Conservation (phyloP, 2,329 filamentous ascomycete species). For the Fusarium coffeatum region DNA sequence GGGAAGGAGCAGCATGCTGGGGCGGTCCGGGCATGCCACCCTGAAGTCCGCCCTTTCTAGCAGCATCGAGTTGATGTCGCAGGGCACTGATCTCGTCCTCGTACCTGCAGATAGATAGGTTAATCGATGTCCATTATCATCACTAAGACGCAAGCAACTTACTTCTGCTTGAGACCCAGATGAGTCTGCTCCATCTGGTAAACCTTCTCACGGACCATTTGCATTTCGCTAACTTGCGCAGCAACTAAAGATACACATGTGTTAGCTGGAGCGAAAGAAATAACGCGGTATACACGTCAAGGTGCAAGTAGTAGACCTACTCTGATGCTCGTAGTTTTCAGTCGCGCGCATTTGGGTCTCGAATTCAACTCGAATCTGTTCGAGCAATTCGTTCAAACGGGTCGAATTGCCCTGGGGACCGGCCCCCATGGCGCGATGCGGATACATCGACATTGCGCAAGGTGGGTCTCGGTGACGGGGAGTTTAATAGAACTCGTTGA, state of each 20-base stretch:
- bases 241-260: constrained; percentile 70
- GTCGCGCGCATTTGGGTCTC: constrained; percentile 84
- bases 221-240: constrained; percentile 92
- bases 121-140: background rate
- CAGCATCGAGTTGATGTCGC: constrained; percentile 85
- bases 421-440: constrained; percentile 84
- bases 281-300: constrained; percentile 15
- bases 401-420: constrained; percentile 68
- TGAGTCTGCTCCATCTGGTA: constrained; percentile 93
- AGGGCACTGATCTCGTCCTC: constrained; percentile 90
- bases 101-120: constrained; percentile 71
- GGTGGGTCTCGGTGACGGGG: constrained; percentile 33
- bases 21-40: constrained; percentile 73
- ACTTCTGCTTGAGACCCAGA: constrained; percentile 91
- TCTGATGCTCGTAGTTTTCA: constrained; percentile 91
- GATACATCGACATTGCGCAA: constrained; percentile 80
- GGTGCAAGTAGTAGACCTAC: constrained; percentile 67
- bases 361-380: constrained; percentile 91
- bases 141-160: constrained; percentile 51
- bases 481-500: constrained; percentile 30
- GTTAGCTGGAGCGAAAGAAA: constrained; percentile 39
- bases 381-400: constrained; percentile 90
- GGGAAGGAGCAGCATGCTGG: constrained; percentile 81
- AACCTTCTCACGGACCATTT: constrained; percentile 92
- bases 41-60: constrained; percentile 71